phyloP scores from a whole-genome alignment of 768 basidiomycete species.

The Lactifluus pinguis region DNA sequence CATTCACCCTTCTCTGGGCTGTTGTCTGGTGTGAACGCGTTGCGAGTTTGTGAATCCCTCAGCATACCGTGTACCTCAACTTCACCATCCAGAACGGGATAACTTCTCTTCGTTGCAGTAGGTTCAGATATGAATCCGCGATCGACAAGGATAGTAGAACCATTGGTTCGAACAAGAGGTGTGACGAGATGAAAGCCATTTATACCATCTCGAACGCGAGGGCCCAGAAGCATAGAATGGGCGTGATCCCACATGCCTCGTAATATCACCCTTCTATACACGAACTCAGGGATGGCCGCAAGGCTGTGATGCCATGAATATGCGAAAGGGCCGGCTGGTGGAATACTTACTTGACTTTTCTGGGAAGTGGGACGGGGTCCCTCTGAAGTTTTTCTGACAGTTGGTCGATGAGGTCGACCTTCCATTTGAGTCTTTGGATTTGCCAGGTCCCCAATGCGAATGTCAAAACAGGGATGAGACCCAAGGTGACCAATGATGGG shows the following conservation, averaged over 20 bases:
- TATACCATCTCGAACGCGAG: constrained; percentile 80
- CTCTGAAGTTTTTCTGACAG: constrained; percentile 82
- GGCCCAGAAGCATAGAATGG: constrained; percentile 73
- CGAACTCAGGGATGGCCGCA: constrained; percentile 76
- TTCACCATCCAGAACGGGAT: constrained; percentile 38
- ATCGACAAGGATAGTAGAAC: constrained; percentile 83
- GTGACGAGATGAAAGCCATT: constrained; percentile 85
- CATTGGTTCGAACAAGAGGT: constrained; percentile 71
- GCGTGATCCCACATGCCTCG: constrained; percentile 72
- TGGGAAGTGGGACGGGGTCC: constrained; percentile 70
- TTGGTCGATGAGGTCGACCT: constrained; percentile 86
- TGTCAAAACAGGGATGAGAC: constrained; percentile 83
- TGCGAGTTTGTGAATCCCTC: constrained; percentile 62
- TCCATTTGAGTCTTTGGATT: constrained; percentile 89
- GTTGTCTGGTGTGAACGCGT: constrained; percentile 86
- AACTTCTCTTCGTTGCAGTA: constrained; percentile 32
- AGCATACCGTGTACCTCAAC: constrained; percentile 84
- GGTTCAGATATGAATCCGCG: constrained; percentile 78
- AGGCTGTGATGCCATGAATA: constrained; percentile 36
- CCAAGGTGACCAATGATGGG: constrained; percentile 65
- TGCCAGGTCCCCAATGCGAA: constrained; percentile 93
- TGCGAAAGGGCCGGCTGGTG: constrained; percentile 4
- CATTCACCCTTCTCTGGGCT: constrained; percentile 69
- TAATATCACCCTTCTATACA: constrained; percentile 76
- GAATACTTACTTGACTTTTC: constrained; percentile 69